A percentile compares a stretch with the other conserved stretches of the same genome.
phyloP scores from a whole-genome alignment of 202 grass and related monocot genomes.

The Cymbopogon flexuosus region DNA sequence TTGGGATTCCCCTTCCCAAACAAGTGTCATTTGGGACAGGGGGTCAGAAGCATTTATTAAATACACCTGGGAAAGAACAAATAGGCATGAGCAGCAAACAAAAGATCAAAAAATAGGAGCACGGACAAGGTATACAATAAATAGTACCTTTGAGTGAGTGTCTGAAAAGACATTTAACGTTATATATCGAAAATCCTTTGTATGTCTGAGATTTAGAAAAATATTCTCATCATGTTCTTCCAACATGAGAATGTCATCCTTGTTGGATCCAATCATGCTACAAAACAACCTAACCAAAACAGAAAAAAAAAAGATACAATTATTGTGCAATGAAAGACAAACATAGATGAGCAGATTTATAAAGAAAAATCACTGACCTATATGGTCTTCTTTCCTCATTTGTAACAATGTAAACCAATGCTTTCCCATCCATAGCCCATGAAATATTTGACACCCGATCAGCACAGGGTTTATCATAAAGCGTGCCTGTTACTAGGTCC shows the following conservation, averaged over 20 bases:
- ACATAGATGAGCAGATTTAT: neutral
- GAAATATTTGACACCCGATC: conserved; percentile 73
- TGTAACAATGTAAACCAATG: conserved; percentile 76
- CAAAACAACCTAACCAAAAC: conserved; percentile 69
- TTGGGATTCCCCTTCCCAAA: conserved; percentile 88
- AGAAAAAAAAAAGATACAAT: conserved; percentile 22
- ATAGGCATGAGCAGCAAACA: conserved; percentile 7
- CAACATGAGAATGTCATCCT: conserved; percentile 74
- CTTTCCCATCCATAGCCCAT: conserved; percentile 88
- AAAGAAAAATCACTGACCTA: conserved; percentile 51
- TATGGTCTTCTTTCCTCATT: conserved; percentile 83
- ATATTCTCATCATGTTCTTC: conserved; percentile 78
- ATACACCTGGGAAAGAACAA: conserved; percentile 63
- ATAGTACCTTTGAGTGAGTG: conserved; percentile 74
- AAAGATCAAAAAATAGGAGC: conserved; percentile 2
- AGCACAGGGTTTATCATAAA: conserved; percentile 65
- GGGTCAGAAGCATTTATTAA: conserved; percentile 84
- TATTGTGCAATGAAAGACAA: neutral
- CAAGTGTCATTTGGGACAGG: conserved; percentile 62
- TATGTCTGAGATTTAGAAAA: conserved; percentile 87
- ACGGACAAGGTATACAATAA: conserved; percentile 8
- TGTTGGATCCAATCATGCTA: conserved; percentile 79
- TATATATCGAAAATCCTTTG: conserved; percentile 84
- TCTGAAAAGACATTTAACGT: conserved; percentile 92
- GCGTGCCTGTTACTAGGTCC: conserved; percentile 68